Evolutionary conservation across 352 stramenopile species (phyloP).

Genomic region (Aphanomyces invadans): DNA sequence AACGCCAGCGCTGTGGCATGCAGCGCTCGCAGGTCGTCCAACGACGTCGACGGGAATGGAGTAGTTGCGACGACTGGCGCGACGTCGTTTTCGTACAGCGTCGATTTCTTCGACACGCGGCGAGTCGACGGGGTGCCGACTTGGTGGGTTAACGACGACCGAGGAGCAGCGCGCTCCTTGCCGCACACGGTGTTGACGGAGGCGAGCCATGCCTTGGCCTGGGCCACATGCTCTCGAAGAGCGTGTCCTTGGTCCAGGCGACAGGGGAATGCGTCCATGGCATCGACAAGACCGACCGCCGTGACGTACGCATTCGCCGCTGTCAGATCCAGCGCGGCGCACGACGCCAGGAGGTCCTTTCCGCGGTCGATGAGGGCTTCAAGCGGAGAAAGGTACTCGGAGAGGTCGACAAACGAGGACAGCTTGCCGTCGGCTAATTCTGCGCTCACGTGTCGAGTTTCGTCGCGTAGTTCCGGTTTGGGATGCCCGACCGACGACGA

Average conservation of each 20-base stretch:
- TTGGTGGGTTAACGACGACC: no score
- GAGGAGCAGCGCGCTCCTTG: background rate
- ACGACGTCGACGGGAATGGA: slow-evolving; percentile 30
- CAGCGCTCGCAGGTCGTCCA: slow-evolving; percentile 46
- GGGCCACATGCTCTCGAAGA: slow-evolving; percentile 47
- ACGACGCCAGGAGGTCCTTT: slow-evolving; percentile 17
- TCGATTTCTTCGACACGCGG: slow-evolving; percentile 6
- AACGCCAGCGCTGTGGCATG: slow-evolving; percentile 52
- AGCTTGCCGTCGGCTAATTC: no score
- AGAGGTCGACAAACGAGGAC: slow-evolving; percentile 50
- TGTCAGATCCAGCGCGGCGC: slow-evolving; percentile 19
- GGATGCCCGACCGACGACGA: background rate
- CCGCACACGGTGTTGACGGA: slow-evolving; percentile 37
- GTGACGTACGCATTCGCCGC: slow-evolving; percentile 37
- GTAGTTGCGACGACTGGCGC: no score
- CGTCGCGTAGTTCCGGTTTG: no score
- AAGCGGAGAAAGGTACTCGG: slow-evolving; percentile 49
- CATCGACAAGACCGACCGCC: slow-evolving; percentile 51
- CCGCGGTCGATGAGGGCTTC: slow-evolving; percentile 48
- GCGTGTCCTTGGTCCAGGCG: slow-evolving; percentile 57
- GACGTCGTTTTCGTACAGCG: background rate
- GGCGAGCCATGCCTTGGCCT: slow-evolving; percentile 56
- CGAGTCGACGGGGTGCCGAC: no score
- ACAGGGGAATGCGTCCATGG: slow-evolving; percentile 58
- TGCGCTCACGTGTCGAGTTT: no score